phyloP scores from a whole-genome alignment of 495 filamentous ascomycete genomes.

The Aspergillus panamensis region DNA sequence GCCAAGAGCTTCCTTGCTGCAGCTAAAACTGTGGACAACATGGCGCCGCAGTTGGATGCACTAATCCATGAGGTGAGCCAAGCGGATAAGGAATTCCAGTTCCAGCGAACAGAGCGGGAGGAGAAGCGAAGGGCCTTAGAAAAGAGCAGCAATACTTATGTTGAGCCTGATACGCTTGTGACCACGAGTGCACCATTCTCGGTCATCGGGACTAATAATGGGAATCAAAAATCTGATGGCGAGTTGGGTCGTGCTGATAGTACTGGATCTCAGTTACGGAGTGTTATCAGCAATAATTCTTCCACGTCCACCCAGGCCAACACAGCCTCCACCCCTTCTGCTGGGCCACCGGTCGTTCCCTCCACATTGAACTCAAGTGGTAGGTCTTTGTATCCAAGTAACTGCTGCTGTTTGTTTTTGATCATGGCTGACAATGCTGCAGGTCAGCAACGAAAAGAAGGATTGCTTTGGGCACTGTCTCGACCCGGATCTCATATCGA shows the following conservation, averaged over 20 bases:
- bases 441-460: conserved; percentile 75
- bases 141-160: conserved; percentile 78
- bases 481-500: conserved; percentile 92
- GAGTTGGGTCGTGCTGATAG: conserved; percentile 71
- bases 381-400: conserved; percentile 25
- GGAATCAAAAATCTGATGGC: conserved; percentile 48
- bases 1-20: conserved; percentile 76
- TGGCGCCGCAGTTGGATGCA: conserved; percentile 91
- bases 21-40: conserved; percentile 80
- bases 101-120: conserved; percentile 87
- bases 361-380: conserved; percentile 35
- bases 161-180: conserved; percentile 62
- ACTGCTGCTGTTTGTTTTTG: background rate
- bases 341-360: conserved; percentile 27
- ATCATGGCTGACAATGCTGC: conserved; percentile 33
- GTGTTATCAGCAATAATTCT: conserved; percentile 45
- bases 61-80: conserved; percentile 82
- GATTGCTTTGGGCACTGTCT: conserved; percentile 89
- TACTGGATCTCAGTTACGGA: conserved; percentile 61
- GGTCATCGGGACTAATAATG: conserved; percentile 36
- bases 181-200: conserved; percentile 25
- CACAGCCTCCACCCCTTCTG: conserved; percentile 32
- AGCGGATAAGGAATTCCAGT: conserved; percentile 92
- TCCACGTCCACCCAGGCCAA: conserved; percentile 47
- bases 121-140: conserved; percentile 87